Evolutionary conservation across 2,329 filamentous ascomycete genomes (phyloP).

Genomic region (Colletotrichum sp.): DNA sequence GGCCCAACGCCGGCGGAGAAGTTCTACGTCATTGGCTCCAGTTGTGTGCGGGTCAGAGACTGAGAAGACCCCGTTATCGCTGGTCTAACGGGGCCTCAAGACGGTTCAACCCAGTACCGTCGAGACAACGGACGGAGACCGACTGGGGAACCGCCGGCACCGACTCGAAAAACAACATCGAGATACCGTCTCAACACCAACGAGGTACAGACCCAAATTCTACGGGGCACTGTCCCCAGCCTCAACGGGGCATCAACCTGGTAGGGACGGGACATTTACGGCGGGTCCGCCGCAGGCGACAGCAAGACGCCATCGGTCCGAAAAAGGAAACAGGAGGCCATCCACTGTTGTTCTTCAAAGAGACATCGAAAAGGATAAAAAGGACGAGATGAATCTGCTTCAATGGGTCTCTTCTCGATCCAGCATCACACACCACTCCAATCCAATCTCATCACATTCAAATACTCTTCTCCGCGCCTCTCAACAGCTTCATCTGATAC

Average conservation of each 20-base stretch:
- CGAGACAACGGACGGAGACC: conserved; percentile 14
- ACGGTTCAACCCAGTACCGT: conserved; percentile 16
- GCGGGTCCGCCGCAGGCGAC: conserved; percentile 18
- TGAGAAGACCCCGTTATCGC: not conserved
- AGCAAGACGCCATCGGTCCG: conserved; percentile 16
- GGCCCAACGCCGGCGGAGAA: conserved; percentile 17
- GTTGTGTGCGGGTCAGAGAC: conserved; percentile 1
- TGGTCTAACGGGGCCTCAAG: conserved; percentile 14
- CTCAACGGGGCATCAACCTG: conserved; percentile 9
- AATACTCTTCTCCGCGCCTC: not conserved
- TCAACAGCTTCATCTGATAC: not conserved
- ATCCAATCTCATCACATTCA: not conserved
- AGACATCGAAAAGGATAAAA: conserved; percentile 19
- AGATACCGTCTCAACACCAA: conserved; percentile 3
- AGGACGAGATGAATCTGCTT: conserved; percentile 7
- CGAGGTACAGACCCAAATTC: not conserved
- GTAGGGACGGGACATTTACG: conserved; percentile 8
- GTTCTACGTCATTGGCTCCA: conserved; percentile 19
- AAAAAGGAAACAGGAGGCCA: conserved; percentile 8
- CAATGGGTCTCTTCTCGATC: not conserved
- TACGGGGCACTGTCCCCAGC: conserved; percentile 6
- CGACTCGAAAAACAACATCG: conserved; percentile 7
- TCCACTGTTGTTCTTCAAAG: not conserved
- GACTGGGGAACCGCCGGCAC: conserved; percentile 17
- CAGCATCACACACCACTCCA: not conserved